A percentile compares a stretch with the other conserved stretches of the same genome.
phyloP scores from a whole-genome alignment of 164 flowering plant genomes.

The Aristolochia contorta region DNA sequence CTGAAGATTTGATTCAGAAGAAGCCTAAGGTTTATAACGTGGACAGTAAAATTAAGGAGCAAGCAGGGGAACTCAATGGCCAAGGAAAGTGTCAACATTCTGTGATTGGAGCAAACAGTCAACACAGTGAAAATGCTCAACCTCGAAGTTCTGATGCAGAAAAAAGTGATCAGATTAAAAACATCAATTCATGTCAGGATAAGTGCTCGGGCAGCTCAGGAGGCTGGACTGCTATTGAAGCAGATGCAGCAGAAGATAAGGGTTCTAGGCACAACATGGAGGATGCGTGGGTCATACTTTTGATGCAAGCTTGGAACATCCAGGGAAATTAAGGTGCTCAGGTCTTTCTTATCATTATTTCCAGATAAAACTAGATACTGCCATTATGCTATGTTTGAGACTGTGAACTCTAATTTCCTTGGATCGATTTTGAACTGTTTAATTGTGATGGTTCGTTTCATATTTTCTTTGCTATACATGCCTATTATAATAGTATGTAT shows the following conservation, averaged over 20 bases:
- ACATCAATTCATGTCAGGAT: conserved; percentile 2
- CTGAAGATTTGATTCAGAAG: conserved; percentile 8
- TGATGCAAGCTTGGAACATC: conserved; percentile 39
- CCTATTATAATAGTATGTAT: too few relatives aligned
- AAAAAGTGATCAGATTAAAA: conserved; percentile 3
- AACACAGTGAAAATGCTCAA: background rate
- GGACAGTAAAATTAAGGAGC: conserved; percentile 5
- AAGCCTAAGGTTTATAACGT: conserved; percentile 13
- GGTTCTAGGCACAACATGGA: conserved; percentile 86
- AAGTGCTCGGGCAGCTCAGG: background rate
- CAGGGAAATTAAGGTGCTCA: conserved; percentile 54
- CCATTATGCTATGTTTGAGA: too few relatives aligned
- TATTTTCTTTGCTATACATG: too few relatives aligned
- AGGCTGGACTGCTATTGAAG: conserved; percentile 31
- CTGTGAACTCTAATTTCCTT: too few relatives aligned
- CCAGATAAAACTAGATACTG: too few relatives aligned
- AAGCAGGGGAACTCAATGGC: conserved; percentile 6
- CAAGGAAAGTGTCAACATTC: background rate
- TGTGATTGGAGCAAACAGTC: conserved; percentile 1
- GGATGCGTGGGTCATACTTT: conserved; percentile 75
- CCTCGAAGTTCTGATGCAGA: background rate
- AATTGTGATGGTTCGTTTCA: too few relatives aligned
- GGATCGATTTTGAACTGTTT: too few relatives aligned
- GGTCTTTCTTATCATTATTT: background rate
- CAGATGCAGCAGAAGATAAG: conserved; percentile 79